phyloP scores from a whole-genome alignment of 176 grass and related monocot genomes.

The Aegilops tauschii region DNA sequence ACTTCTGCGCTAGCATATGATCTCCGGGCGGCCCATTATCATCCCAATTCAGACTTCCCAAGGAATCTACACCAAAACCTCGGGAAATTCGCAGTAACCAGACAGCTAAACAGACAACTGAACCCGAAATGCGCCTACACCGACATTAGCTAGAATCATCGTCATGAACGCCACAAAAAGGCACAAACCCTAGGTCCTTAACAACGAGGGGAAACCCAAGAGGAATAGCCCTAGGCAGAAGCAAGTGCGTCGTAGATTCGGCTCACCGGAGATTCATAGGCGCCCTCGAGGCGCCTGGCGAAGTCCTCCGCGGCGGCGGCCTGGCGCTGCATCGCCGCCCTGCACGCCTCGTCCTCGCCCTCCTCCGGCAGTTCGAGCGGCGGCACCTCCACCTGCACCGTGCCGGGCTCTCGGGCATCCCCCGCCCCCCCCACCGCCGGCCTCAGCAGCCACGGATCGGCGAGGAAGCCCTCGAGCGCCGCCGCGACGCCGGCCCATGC shows the following conservation, averaged over 20 bases:
- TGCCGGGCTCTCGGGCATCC: background rate
- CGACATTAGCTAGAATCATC: background rate
- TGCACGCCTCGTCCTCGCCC: conserved; percentile 44
- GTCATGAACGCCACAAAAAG: background rate
- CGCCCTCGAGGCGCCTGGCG: conserved; percentile 47
- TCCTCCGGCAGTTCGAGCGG: conserved; percentile 43
- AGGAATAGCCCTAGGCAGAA: background rate
- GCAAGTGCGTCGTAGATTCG: background rate
- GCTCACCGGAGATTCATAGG: conserved; percentile 46
- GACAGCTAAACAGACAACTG: background rate
- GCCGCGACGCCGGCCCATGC: conserved; percentile 35
- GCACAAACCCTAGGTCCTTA: background rate
- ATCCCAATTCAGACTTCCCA: background rate
- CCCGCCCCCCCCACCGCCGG: background rate
- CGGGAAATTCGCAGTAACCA: background rate
- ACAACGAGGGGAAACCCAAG: background rate
- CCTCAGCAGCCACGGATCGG: conserved; percentile 66
- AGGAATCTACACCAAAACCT: background rate
- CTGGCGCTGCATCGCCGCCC: conserved; percentile 55
- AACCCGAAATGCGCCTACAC: background rate
- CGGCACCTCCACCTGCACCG: conserved; percentile 76
- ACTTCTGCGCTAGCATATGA: background rate
- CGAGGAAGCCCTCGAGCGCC: conserved; percentile 59
- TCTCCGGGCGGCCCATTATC: background rate
- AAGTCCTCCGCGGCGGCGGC: conserved; percentile 63